Evolutionary conservation across 1,284 basidiomycete species (phyloP), one percentile per base, ranked within the genome.

Genomic region (Mrakiaceae sp.): DNA sequence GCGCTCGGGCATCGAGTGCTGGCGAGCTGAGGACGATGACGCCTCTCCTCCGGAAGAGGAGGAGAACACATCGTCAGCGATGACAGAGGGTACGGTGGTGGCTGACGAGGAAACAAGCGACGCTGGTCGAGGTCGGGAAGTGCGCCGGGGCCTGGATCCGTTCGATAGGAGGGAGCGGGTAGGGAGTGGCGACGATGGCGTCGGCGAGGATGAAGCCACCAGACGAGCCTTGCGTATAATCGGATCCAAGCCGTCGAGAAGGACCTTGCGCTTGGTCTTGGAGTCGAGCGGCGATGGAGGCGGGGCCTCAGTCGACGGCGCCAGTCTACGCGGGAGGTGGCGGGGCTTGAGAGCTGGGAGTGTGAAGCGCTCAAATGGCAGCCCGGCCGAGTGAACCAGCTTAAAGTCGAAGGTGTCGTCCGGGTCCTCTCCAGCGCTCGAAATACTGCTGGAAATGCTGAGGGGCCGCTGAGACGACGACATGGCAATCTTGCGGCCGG

Each of bases 391-490:
- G 11, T 46, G 51, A 39, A 11, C 14, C 57, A 27, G 42, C 53
- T 47, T 55, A 53, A 54, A 53, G 27, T 43, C 52, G 39, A 62
- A 62, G 11, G 60, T 62, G 53, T 62, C 60, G 60, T 62, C 44
- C 27, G 27, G 27, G 6, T 39, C 14, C 9, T 53, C 60, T 10
- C 40, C 11, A 44, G 42, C 11, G 11, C 44, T 46, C 44, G 51
- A 16, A 53, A 39, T n/a, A 44, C 6, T 47, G 60, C 60, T 62
- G 60, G 55, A 12, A 2, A 40, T 46, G 53, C 60, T 62, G 12
- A 55, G 8, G 43, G 60, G 60, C 14, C 60, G 43, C 16, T 52
- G 16, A 27, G 27, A 27, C 27, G 27, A 27, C 27, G 27, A 27
- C 27, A 27, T 14, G 44, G 44, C 10, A n/a, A 14, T 6, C 43